These are phyloP conservation scores for Fragaria iinumae DNA, from an alignment of 306 rosid genomes.

Conservation along the genomic window DNA sequence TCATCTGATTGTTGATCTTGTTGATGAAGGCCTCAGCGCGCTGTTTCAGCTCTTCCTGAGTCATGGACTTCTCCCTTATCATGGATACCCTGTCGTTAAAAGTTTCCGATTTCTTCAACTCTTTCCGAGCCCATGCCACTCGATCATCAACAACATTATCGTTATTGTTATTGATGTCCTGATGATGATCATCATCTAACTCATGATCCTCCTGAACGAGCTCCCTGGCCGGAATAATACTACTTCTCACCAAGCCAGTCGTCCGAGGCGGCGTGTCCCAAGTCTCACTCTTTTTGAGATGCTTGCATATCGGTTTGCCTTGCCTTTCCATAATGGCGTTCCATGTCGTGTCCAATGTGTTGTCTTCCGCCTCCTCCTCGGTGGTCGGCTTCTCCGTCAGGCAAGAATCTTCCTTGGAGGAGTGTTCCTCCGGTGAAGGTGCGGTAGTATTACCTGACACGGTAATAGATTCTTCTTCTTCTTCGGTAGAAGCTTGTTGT, in stretches of 20 bases:
- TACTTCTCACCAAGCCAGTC: slow-evolving; percentile 24
- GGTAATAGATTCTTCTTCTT: slow-evolving; percentile 5
- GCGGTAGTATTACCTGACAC: slow-evolving; percentile 18
- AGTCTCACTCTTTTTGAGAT: slow-evolving; percentile 50
- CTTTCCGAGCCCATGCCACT: slow-evolving; percentile 56
- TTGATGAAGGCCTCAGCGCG: slow-evolving; percentile 68
- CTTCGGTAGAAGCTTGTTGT: slow-evolving; percentile 6
- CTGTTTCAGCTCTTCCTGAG: slow-evolving; percentile 58
- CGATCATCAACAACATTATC: slow-evolving; percentile 34
- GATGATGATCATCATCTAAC: slow-evolving; percentile 1
- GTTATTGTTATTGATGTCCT: neutral
- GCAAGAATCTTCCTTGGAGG: slow-evolving; percentile 17
- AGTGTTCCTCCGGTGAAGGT: slow-evolving; percentile 30
- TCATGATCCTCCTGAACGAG: neutral
- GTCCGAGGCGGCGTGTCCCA: slow-evolving; percentile 36
- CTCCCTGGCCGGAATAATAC: slow-evolving; percentile 23
- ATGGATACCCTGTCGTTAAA: slow-evolving; percentile 55
- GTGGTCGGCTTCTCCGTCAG: slow-evolving; percentile 9
- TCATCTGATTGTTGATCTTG: slow-evolving; percentile 53
- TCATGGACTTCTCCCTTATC: slow-evolving; percentile 67
- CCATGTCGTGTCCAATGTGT: slow-evolving; percentile 60
- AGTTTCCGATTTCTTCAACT: slow-evolving; percentile 64
- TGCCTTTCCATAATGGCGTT: slow-evolving; percentile 47
- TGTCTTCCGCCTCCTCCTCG: slow-evolving; percentile 20
- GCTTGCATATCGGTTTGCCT: slow-evolving; percentile 23